Conservation (phyloP, 257 asterid species). For the Sherardia arvensis region DNA sequence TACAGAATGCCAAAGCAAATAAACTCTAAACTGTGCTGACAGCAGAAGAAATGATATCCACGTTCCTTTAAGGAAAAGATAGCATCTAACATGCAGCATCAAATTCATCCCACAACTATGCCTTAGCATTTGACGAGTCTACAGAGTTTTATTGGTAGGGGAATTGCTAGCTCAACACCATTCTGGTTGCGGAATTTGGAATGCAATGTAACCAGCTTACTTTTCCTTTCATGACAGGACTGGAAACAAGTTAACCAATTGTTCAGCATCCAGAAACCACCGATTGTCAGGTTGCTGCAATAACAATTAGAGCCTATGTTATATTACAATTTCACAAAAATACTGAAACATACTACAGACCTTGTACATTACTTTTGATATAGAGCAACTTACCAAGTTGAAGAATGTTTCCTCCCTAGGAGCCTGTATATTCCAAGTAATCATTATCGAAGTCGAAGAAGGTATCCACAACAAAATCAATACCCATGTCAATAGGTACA, state of each 20-base stretch:
- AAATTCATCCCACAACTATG: conserved; percentile 3
- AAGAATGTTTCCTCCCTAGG: neutral
- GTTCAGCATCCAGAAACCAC: conserved; percentile 1
- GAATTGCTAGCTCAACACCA: neutral
- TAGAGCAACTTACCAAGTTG: neutral
- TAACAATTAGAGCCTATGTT: neutral
- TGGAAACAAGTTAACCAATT: neutral
- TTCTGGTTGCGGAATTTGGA: neutral
- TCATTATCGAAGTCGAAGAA: conserved; percentile 6
- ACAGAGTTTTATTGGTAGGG: neutral
- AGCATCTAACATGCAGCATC: conserved; percentile 1
- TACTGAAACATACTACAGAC: neutral
- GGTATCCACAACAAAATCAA: neutral
- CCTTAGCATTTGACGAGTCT: neutral
- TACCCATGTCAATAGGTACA: conserved; percentile 17
- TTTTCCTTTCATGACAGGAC: neutral
- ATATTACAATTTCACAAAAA: neutral
- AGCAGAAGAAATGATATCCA: neutral
- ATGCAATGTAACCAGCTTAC: neutral
- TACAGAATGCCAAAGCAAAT: neutral
- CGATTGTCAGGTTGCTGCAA: conserved; percentile 3
- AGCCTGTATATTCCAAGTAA: neutral
- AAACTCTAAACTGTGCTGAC: neutral
- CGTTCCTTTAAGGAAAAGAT: neutral
- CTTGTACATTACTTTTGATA: neutral